Evolutionary conservation across 495 filamentous ascomycete genomes (phyloP).

Genomic region (Tuber brumale): DNA sequence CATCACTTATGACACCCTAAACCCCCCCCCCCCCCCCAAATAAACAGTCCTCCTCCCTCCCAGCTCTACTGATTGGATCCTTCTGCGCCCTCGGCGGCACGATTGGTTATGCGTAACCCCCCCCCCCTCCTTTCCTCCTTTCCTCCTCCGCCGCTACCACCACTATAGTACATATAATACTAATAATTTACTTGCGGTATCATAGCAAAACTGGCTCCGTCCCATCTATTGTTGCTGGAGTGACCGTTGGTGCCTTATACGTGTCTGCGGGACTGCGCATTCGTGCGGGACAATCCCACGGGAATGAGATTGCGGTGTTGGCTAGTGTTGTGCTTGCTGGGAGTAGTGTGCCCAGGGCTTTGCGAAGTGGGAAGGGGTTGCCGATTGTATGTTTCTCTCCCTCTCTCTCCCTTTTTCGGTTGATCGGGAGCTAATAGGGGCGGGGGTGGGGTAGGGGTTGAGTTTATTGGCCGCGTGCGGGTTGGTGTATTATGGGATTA

Average conservation of each 20-base stretch:
- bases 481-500: constrained; percentile 38
- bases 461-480: constrained; percentile 38
- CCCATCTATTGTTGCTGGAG: constrained; percentile 54
- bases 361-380: constrained; percentile 38
- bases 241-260: constrained; percentile 68
- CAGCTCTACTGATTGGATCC: constrained; percentile 69
- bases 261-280: constrained; percentile 65
- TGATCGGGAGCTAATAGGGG: not conserved
- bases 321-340: constrained; percentile 78
- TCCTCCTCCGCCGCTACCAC: not conserved
- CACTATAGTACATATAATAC: not conserved
- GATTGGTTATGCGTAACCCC: constrained; percentile 70
- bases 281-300: constrained; percentile 58
- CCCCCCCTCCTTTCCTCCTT: constrained; percentile 51
- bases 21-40: not conserved
- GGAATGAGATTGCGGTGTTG: constrained; percentile 63
- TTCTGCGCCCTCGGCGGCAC: constrained; percentile 81
- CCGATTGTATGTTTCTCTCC: constrained; percentile 28
- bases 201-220: constrained; percentile 16
- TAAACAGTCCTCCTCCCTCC: constrained; percentile 42
- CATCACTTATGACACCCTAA: too few species aligned
- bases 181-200: not conserved
- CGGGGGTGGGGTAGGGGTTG: constrained; percentile 22
- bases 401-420: not conserved
- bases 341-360: constrained; percentile 70